A percentile compares a stretch with the other conserved stretches of the same genome.
These are phyloP conservation scores for Vinca minor DNA, from an alignment of 257 asterid species.

Conservation along the genomic window DNA sequence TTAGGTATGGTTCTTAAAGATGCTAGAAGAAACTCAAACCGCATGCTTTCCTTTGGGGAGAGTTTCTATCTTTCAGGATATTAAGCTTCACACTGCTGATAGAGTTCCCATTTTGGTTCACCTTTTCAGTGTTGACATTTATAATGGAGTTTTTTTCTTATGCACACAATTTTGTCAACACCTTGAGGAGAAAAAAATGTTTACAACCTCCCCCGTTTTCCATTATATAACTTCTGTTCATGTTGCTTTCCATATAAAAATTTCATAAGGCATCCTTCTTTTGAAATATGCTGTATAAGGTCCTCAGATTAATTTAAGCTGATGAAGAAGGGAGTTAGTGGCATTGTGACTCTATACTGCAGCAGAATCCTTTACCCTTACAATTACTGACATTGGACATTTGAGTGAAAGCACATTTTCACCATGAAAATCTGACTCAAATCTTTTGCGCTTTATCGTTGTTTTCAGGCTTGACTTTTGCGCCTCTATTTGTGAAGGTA, in stretches of 20 bases:
- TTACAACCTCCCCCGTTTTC: no score
- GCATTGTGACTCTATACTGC: background rate
- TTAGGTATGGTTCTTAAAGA: background rate
- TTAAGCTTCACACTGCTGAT: background rate
- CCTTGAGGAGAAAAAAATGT: background rate
- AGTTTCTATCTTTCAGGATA: background rate
- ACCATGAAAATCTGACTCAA: background rate
- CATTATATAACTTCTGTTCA: no score
- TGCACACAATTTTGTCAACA: background rate
- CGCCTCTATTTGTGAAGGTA: slow-evolving; percentile 83
- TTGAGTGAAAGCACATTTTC: background rate
- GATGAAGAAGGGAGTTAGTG: background rate
- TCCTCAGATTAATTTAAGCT: background rate
- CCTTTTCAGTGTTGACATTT: background rate
- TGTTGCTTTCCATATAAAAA: background rate
- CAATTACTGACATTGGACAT: background rate
- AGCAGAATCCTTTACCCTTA: background rate
- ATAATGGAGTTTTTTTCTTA: no score
- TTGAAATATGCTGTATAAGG: background rate
- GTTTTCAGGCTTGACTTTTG: slow-evolving; percentile 63
- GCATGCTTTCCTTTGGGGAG: background rate
- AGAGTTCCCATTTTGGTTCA: background rate
- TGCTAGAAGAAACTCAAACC: background rate
- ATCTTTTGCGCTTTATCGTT: background rate
- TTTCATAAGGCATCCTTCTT: background rate